A percentile compares a stretch with the other conserved stretches of the same genome.
Evolutionary conservation across 805 yeast species (phyloP).

Genomic region (Debaryomyces tyrocola): DNA sequence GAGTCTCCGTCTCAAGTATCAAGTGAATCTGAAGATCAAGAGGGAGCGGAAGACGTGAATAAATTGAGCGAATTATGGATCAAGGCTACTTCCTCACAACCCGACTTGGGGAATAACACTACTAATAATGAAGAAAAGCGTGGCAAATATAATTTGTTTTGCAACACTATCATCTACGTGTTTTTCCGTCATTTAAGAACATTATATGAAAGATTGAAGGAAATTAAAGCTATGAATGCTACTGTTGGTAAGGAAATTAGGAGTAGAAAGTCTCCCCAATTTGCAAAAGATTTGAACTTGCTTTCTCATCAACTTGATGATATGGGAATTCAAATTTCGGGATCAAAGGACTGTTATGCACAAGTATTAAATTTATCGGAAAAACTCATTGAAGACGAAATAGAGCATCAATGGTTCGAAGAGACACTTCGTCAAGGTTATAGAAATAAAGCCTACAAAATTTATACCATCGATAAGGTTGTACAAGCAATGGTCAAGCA

Average conservation of each 20-base stretch:
- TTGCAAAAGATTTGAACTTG: constrained; percentile 84
- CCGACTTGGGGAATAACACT: constrained; percentile 25
- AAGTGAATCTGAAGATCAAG: constrained; percentile 35
- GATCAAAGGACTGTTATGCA: constrained; percentile 62
- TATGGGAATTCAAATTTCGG: constrained; percentile 71
- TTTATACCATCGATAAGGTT: constrained; percentile 92
- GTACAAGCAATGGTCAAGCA: constrained; percentile 74
- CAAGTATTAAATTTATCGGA: constrained; percentile 78
- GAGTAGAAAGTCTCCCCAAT: constrained; percentile 61
- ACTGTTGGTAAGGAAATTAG: constrained; percentile 74
- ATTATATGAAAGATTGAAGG: constrained; percentile 74
- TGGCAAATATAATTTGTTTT: constrained; percentile 72
- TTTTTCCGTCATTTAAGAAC: constrained; percentile 85
- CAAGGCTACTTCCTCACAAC: constrained; percentile 33
- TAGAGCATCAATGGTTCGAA: constrained; percentile 94
- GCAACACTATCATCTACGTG: constrained; percentile 84
- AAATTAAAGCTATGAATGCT: constrained; percentile 69
- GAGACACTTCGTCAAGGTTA: constrained; percentile 94
- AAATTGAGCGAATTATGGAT: constrained; percentile 45
- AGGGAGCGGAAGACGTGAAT: constrained; percentile 29
- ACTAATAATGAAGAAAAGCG: constrained; percentile 36
- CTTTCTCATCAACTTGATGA: constrained; percentile 79
- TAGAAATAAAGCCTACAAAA: constrained; percentile 87
- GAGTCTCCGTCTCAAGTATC: constrained; percentile 27
- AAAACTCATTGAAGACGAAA: constrained; percentile 78